These are phyloP conservation scores for Staphylotrichum longicolle DNA, from an alignment of 495 filamentous ascomycete species.

Conservation along the genomic window DNA sequence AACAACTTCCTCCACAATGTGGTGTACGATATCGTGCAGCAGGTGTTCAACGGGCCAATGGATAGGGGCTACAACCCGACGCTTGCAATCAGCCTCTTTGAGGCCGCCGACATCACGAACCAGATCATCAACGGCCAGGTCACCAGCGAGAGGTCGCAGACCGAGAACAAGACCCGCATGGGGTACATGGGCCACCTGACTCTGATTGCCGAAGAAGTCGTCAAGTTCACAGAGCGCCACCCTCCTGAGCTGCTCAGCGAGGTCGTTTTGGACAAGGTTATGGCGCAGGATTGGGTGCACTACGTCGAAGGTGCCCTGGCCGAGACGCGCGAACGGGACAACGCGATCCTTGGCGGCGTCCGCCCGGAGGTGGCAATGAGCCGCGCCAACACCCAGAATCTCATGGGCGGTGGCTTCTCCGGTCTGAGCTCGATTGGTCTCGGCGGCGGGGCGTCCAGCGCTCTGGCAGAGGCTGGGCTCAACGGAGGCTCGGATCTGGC, in stretches of 20 bases:
- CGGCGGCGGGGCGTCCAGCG: conserved; percentile 57
- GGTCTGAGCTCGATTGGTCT: conserved; percentile 45
- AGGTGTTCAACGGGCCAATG: conserved; percentile 99
- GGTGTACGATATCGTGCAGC: conserved; percentile 97
- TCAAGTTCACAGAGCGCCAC: conserved; percentile 95
- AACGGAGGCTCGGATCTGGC: conserved; percentile 72
- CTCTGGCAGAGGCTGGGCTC: conserved; percentile 72
- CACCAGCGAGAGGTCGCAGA: conserved; percentile 79
- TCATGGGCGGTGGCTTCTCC: conserved; percentile 45
- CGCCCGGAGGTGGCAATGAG: conserved; percentile 78
- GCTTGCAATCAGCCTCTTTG: conserved; percentile 91
- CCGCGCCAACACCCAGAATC: conserved; percentile 32
- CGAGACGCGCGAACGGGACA: conserved; percentile 93
- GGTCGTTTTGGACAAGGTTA: conserved; percentile 80
- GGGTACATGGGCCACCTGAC: conserved; percentile 99
- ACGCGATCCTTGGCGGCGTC: conserved; percentile 96
- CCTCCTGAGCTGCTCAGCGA: conserved; percentile 83
- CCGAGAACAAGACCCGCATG: conserved; percentile 79
- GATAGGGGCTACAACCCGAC: conserved; percentile 90
- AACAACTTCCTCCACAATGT: conserved; percentile 99
- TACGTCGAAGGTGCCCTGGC: conserved; percentile 94
- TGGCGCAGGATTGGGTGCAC: conserved; percentile 83
- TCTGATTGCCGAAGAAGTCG: conserved; percentile 95
- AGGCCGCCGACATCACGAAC: conserved; percentile 82
- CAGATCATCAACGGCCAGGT: conserved; percentile 88